phyloP scores from a whole-genome alignment of 306 rosid genomes.

The Sindora glabra region DNA sequence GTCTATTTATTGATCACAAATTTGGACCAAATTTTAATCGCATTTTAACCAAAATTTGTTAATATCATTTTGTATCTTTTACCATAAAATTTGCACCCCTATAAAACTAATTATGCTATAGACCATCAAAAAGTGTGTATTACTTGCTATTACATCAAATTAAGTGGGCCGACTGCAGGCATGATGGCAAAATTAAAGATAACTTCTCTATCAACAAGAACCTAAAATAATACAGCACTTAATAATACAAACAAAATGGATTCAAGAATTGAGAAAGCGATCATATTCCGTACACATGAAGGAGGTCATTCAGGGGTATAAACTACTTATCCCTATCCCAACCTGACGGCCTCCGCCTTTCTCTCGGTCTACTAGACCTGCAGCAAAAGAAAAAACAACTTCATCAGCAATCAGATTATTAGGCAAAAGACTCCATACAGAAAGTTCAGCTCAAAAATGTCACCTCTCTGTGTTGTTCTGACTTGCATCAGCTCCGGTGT shows the following conservation, averaged over 20 bases:
- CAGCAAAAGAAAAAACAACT: conserved; percentile 23
- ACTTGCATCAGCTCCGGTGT: conserved; percentile 34
- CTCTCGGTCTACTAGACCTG: conserved; percentile 65
- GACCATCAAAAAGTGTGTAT: too few relatives aligned
- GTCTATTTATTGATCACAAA: too few relatives aligned
- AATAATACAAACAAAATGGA: conserved; percentile 31
- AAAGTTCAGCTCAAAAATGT: background rate
- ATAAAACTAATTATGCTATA: too few relatives aligned
- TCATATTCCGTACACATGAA: background rate
- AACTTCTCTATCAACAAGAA: background rate
- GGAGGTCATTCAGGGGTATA: conserved; percentile 10
- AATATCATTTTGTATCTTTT: too few relatives aligned
- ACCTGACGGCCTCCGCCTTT: conserved; percentile 84
- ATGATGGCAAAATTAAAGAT: background rate
- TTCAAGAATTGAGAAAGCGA: conserved; percentile 17
- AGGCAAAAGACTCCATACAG: too few relatives aligned
- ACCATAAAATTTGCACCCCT: too few relatives aligned
- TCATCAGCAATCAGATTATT: conserved; percentile 24
- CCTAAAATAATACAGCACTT: conserved; percentile 4
- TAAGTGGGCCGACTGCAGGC: too few relatives aligned
- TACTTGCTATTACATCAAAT: too few relatives aligned
- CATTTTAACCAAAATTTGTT: too few relatives aligned
- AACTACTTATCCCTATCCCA: conserved; percentile 90
- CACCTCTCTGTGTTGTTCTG: conserved; percentile 62
- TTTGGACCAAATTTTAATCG: too few relatives aligned